A percentile compares a stretch with the other conserved stretches of the same genome.
These are phyloP conservation scores for Alopecurus myosuroides DNA, from an alignment of 176 grass and related monocot species.

Conservation along the genomic window DNA sequence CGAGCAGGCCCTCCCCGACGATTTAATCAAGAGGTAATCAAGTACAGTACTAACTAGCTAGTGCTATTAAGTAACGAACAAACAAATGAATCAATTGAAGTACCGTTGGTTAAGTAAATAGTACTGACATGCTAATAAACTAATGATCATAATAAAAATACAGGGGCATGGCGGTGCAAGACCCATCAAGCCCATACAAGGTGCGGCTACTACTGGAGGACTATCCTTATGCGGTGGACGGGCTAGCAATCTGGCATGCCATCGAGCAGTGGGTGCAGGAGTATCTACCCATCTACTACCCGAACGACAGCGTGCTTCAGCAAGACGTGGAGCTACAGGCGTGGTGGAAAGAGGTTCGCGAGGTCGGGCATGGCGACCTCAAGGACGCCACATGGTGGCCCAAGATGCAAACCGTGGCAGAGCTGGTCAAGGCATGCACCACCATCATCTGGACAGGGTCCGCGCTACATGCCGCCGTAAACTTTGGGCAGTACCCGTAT, in stretches of 20 bases:
- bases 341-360: constrained; percentile 71
- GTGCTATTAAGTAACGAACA: background rate
- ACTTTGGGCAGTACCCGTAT: constrained; percentile 61
- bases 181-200: constrained; percentile 36
- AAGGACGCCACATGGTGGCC: constrained; percentile 64
- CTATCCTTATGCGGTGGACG: constrained; percentile 40
- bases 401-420: constrained; percentile 38
- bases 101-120: no score
- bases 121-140: background rate
- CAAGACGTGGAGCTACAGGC: constrained; percentile 51
- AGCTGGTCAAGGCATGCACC: constrained; percentile 47
- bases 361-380: constrained; percentile 63
- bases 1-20: background rate
- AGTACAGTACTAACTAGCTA: no score
- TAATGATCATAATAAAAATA: background rate
- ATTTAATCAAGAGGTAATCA: background rate
- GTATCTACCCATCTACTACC: constrained; percentile 53
- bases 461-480: constrained; percentile 48
- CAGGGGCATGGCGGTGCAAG: constrained; percentile 3
- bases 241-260: constrained; percentile 35
- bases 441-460: constrained; percentile 58
- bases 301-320: constrained; percentile 28
- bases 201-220: constrained; percentile 13
- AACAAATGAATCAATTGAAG: background rate
- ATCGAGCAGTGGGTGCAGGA: constrained; percentile 50